Evolutionary conservation across 257 asterid species (phyloP).

Genomic region (Jacaranda copaia): DNA sequence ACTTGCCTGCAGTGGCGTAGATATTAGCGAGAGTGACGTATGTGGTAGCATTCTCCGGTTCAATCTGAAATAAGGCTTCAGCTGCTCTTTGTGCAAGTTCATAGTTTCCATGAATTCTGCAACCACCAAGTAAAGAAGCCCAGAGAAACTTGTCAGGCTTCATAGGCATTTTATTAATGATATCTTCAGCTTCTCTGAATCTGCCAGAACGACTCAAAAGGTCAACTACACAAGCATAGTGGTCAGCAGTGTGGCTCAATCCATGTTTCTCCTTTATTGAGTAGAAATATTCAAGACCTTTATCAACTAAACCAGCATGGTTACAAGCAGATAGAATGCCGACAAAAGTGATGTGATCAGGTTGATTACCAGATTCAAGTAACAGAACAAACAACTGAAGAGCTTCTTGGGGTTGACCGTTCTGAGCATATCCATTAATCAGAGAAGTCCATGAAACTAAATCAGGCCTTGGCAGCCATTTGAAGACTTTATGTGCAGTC

Average conservation of each 20-base stretch:
- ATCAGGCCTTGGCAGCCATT: conserved; percentile 58
- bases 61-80: conserved; percentile 56
- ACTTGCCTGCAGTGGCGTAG: conserved; percentile 66
- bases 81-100: conserved; percentile 69
- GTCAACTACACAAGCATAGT: conserved; percentile 77
- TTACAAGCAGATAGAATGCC: conserved; percentile 80
- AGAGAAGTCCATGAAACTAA: conserved; percentile 80
- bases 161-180: conserved; percentile 61
- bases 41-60: conserved; percentile 79
- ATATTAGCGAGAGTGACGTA: conserved; percentile 79
- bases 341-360: conserved; percentile 71
- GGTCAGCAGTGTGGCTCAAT: conserved; percentile 61
- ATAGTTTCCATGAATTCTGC: conserved; percentile 71
- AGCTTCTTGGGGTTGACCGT: conserved; percentile 71
- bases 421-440: conserved; percentile 78
- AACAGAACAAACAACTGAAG: conserved; percentile 57
- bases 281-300: conserved; percentile 73
- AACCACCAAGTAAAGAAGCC: conserved; percentile 83
- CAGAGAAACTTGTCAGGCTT: conserved; percentile 71
- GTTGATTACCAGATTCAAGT: conserved; percentile 56
- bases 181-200: conserved; percentile 70
- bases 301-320: conserved; percentile 78
- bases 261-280: conserved; percentile 60
- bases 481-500: conserved; percentile 59
- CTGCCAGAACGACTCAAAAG: conserved; percentile 75